These are phyloP conservation scores for Blumeria graminis DNA, from an alignment of 2,329 filamentous ascomycete genomes.

Conservation along the genomic window DNA sequence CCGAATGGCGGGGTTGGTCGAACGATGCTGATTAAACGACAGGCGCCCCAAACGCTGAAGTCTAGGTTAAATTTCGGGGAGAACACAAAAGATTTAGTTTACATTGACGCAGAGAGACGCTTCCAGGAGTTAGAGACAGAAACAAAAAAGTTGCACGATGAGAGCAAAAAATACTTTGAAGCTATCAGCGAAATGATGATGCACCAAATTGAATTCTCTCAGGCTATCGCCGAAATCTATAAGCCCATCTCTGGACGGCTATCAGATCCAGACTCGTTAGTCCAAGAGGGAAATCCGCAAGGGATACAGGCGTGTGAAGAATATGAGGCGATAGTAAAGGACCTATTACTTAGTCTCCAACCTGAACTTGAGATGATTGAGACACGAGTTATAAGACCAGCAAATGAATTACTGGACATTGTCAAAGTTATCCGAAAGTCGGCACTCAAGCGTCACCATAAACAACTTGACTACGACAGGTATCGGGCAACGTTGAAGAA, in stretches of 20 bases:
- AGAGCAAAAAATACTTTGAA: constrained; percentile 91
- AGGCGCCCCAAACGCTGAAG: constrained; percentile 82
- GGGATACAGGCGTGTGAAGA: constrained; percentile 91
- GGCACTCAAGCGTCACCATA: constrained; percentile 77
- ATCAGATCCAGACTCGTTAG: constrained; percentile 70
- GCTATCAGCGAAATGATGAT: constrained; percentile 95
- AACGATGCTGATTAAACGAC: constrained; percentile 7
- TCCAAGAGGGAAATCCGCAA: constrained; percentile 68
- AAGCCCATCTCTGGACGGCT: constrained; percentile 91
- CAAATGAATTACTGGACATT: constrained; percentile 78
- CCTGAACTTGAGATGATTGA: constrained; percentile 98
- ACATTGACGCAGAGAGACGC: constrained; percentile 78
- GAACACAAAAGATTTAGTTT: constrained; percentile 82
- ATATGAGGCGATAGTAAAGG: constrained; percentile 75
- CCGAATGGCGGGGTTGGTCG: constrained; percentile 7
- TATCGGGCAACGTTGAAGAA: constrained; percentile 70
- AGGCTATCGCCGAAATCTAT: constrained; percentile 90
- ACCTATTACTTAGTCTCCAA: constrained; percentile 65
- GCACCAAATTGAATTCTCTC: constrained; percentile 95
- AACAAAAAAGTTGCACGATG: constrained; percentile 90
- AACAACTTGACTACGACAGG: constrained; percentile 88
- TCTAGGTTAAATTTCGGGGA: constrained; percentile 88
- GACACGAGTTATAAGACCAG: constrained; percentile 66
- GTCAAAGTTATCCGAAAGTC: constrained; percentile 90
- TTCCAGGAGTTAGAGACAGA: constrained; percentile 87